Evolutionary conservation across 306 rosid genomes (phyloP), one percentile per base, ranked within the genome.

Genomic region (Vigna nakashimae): DNA sequence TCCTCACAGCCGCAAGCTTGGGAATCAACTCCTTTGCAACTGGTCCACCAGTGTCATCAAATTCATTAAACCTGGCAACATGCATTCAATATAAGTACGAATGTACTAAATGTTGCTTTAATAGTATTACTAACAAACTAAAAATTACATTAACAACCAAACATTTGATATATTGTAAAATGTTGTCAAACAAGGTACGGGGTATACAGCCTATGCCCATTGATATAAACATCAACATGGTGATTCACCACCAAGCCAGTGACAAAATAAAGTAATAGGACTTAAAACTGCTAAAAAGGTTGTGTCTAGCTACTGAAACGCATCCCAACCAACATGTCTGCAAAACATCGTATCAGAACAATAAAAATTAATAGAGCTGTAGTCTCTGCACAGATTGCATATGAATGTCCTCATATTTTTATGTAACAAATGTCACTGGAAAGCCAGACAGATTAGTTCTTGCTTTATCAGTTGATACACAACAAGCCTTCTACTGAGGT

Each of bases 31-130:
- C 97, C 87, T 86, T 88, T 2, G 97, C 91, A 65, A 88, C 65
- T 10, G 92, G 93, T 69, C 98, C 97, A 40, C 97, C 97, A 4
- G 84, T 84, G 69, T 57, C 84, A 76, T 90, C 97, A 73, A 92
- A 86, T 59, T 94, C 98, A 85, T 89, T 90, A 82, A 88, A 89
- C 90, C 98, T 94, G 48, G 74, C 56, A 43, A 71, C 13, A 73
- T 22, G 69, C 45, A 82, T 48, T 57, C 63, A 2, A 69, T 34
- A 51, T 84, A 74, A 81, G 79, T 72, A 64, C 14, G 62, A n/a
- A 78, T 46, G 72, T 46, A 51, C 82, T 16, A 58, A 75, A 51
- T 49, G 57, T 42, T 57, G 38, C 17, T 74, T 64, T n/a, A 17
- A 81, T 45, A 74, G n/a, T 24, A 65, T 48, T 3, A 26, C 17